phyloP scores from a whole-genome alignment of 306 rosid genomes.

The Rosa multiflora region DNA sequence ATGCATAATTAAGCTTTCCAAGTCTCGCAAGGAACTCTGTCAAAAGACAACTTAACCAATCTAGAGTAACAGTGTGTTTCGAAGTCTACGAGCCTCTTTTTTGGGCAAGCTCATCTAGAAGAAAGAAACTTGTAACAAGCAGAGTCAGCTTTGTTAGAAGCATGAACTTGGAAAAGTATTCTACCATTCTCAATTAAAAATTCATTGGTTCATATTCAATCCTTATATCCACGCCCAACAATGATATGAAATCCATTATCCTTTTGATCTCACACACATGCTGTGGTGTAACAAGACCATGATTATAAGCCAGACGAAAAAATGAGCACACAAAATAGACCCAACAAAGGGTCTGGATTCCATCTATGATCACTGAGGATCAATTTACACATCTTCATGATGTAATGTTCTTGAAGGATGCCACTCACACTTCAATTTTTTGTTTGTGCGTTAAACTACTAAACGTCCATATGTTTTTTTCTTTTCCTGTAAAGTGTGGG shows the following conservation, averaged over 20 bases:
- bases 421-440: too few relatives aligned
- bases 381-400: too few relatives aligned
- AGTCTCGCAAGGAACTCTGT: neutral
- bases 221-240: neutral
- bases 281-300: neutral
- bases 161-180: neutral
- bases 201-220: too few relatives aligned
- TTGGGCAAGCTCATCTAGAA: neutral
- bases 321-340: too few relatives aligned
- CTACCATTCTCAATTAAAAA: neutral
- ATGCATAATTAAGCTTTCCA: neutral
- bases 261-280: neutral
- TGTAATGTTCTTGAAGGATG: too few relatives aligned
- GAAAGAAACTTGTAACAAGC: neutral
- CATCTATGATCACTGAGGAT: too few relatives aligned
- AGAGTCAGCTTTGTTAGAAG: neutral
- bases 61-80: neutral
- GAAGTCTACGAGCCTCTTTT: neutral
- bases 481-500: neutral
- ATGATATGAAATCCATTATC: neutral
- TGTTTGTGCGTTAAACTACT: too few relatives aligned
- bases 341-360: too few relatives aligned
- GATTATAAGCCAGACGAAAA: neutral
- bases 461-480: too few relatives aligned
- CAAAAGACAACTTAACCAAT: neutral